Evolutionary conservation across 2,329 filamentous ascomycete genomes (phyloP).

Genomic region (Talaromyces sp.): DNA sequence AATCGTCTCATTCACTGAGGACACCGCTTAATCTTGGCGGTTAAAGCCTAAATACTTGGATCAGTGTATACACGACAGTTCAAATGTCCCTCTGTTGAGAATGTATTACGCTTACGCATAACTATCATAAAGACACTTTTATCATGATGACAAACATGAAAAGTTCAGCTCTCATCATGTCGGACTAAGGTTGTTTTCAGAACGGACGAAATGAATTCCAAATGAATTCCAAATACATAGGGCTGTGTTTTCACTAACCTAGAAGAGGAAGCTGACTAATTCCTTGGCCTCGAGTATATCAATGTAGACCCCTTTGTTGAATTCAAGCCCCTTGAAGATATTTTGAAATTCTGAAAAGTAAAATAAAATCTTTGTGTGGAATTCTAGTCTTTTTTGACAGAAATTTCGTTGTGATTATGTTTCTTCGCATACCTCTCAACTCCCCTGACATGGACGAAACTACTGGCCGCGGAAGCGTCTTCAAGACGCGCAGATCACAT

Average conservation of each 20-base stretch:
- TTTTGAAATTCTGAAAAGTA: neutral
- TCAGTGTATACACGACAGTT: neutral
- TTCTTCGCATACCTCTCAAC: neutral
- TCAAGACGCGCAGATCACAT: constrained; percentile 19
- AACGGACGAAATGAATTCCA: neutral
- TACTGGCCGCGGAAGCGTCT: constrained; percentile 3
- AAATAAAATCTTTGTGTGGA: neutral
- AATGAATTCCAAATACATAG: constrained; percentile 7
- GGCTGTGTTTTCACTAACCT: constrained; percentile 1
- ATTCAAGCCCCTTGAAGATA: neutral
- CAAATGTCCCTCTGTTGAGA: neutral
- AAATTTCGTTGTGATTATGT: neutral
- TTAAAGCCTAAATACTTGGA: too few relatives aligned
- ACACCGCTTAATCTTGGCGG: too few relatives aligned
- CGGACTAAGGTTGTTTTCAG: neutral
- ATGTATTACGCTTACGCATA: neutral
- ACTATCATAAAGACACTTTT: neutral
- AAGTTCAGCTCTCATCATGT: constrained; percentile 3
- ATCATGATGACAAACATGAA: neutral
- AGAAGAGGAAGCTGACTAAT: neutral
- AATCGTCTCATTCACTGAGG: neutral
- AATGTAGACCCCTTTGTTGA: neutral
- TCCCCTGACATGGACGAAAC: neutral
- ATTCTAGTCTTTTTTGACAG: neutral
- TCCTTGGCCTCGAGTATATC: neutral